phyloP scores from a whole-genome alignment of 441 rosid genomes.

The Eruca vesicaria region DNA sequence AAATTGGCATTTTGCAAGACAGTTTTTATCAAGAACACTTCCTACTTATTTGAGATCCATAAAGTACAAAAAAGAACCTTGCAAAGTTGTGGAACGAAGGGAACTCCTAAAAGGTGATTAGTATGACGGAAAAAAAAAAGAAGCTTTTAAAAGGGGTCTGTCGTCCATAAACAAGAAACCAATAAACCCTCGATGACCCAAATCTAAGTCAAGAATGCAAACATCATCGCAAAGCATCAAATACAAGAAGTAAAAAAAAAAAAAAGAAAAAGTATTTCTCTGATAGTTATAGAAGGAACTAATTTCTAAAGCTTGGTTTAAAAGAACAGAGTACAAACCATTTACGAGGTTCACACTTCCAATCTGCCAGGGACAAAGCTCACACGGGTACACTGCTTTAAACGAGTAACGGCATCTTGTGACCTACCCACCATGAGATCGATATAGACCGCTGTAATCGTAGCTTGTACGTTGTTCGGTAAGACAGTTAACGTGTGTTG shows the following conservation, averaged over 20 bases:
- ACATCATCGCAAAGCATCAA: slow-evolving; percentile 5
- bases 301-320: slow-evolving; percentile 49
- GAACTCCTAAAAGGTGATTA: not conserved
- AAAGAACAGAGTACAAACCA: slow-evolving; percentile 26
- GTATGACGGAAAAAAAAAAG: not conserved
- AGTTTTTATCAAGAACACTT: not conserved
- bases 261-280: slow-evolving; percentile 7
- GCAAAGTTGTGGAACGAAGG: not conserved
- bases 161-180: slow-evolving; percentile 20
- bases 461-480: slow-evolving; percentile 66
- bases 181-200: slow-evolving; percentile 9
- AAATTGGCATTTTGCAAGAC: not conserved
- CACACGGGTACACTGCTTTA: slow-evolving; percentile 65
- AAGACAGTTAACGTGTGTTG: slow-evolving; percentile 52
- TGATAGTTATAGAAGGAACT: slow-evolving; percentile 40
- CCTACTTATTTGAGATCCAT: not conserved
- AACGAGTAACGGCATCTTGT: slow-evolving; percentile 71
- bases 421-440: slow-evolving; percentile 75
- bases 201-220: slow-evolving; percentile 22
- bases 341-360: slow-evolving; percentile 37
- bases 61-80: not conserved
- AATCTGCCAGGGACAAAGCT: slow-evolving; percentile 62
- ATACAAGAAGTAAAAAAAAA: not conserved
- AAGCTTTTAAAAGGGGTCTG: not conserved
- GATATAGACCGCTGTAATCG: slow-evolving; percentile 73